A percentile compares a stretch with the other conserved stretches of the same genome.
These are phyloP conservation scores for Alternaria angustiovoidea DNA, from an alignment of 2,329 filamentous ascomycete species.

Conservation along the genomic window DNA sequence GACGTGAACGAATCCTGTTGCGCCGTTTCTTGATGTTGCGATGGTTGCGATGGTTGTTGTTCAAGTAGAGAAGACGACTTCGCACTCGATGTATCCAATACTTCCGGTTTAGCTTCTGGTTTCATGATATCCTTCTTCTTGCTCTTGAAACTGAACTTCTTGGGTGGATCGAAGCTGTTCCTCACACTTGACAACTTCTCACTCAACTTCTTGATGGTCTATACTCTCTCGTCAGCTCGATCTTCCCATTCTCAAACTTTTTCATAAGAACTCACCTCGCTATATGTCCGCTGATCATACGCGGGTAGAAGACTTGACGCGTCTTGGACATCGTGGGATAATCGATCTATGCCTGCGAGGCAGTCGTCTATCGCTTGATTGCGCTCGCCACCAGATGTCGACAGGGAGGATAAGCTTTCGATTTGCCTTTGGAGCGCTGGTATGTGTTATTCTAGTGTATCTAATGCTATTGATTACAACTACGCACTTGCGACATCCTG, in stretches of 20 bases:
- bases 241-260: constrained; percentile 70
- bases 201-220: constrained; percentile 81
- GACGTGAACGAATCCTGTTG: neutral
- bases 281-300: constrained; percentile 88
- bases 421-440: constrained; percentile 83
- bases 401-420: constrained; percentile 68
- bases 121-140: constrained; percentile 60
- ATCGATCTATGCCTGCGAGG: constrained; percentile 77
- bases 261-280: constrained; percentile 77
- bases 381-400: constrained; percentile 74
- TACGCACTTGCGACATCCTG: constrained; percentile 72
- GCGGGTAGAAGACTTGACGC: constrained; percentile 82
- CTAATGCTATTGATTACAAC: neutral
- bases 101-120: neutral
- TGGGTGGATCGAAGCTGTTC: constrained; percentile 70
- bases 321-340: constrained; percentile 87
- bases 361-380: constrained; percentile 83
- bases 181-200: constrained; percentile 78
- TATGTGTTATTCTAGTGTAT: constrained; percentile 12
- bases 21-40: constrained; percentile 26
- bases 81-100: neutral
- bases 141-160: constrained; percentile 83
- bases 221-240: constrained; percentile 44
- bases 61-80: neutral
- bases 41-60: constrained; percentile 47